Conservation (phyloP, 768 basidiomycete species). For the Dendrothele bispora region DNA sequence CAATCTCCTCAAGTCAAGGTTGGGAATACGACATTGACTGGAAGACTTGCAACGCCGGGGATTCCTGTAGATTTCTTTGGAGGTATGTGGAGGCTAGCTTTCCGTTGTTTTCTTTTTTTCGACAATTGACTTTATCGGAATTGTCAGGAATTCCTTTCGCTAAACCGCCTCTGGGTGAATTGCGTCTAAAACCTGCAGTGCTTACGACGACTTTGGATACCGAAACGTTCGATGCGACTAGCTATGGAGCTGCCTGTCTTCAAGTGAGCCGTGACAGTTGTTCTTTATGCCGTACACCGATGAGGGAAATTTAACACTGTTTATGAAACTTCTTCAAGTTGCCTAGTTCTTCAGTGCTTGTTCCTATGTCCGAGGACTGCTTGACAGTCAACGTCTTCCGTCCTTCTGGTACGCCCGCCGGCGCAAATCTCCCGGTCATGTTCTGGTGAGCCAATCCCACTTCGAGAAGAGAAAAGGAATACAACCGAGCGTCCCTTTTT, state of each 20-base stretch:
- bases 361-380: slow-evolving; percentile 50
- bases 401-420: slow-evolving; percentile 34
- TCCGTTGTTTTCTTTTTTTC: slow-evolving; percentile 12
- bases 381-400: slow-evolving; percentile 59
- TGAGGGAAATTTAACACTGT: too few species aligned
- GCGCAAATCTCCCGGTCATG: slow-evolving; percentile 31
- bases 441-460: slow-evolving; percentile 26
- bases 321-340: background rate
- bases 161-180: slow-evolving; percentile 48
- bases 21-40: slow-evolving; percentile 37
- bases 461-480: background rate
- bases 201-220: slow-evolving; percentile 38
- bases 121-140: too few species aligned
- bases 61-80: slow-evolving; percentile 48
- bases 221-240: slow-evolving; percentile 41
- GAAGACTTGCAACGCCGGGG: slow-evolving; percentile 30
- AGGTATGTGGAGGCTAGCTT: slow-evolving; percentile 18
- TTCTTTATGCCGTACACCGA: too few species aligned
- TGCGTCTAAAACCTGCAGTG: slow-evolving; percentile 47
- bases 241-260: slow-evolving; percentile 49
- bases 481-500: background rate
- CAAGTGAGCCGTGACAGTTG: too few species aligned
- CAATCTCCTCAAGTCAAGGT: slow-evolving; percentile 29
- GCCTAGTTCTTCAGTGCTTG: slow-evolving; percentile 22
- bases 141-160: slow-evolving; percentile 54